Percentiles rank a stretch among this genome's conserved stretches.
Conservation (phyloP, 2,329 filamentous ascomycete species). For the Stagonosporopsis tanaceti region DNA sequence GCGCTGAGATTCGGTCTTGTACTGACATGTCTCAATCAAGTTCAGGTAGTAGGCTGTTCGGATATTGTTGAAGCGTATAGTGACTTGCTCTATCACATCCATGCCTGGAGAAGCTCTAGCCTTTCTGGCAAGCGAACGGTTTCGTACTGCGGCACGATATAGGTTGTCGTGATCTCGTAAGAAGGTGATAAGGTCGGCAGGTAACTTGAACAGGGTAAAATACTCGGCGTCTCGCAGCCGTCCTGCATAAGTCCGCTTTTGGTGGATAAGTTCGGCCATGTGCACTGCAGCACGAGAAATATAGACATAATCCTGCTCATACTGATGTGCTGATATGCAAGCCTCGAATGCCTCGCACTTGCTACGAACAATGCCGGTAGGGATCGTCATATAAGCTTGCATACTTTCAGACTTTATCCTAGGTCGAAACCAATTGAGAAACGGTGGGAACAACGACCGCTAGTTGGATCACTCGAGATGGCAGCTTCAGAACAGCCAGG, state of each 20-base stretch:
- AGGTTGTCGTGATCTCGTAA: conserved; percentile 16
- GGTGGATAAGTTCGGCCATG: background rate
- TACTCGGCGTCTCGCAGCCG: conserved; percentile 6
- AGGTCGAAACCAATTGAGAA: background rate
- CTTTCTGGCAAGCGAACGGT: background rate
- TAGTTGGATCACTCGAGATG: background rate
- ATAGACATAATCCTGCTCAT: background rate
- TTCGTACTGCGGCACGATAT: conserved; percentile 6
- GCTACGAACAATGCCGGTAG: background rate
- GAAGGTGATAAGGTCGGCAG: conserved; percentile 3
- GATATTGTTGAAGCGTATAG: conserved; percentile 3
- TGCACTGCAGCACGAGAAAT: conserved; percentile 2
- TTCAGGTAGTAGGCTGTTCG: conserved; percentile 8
- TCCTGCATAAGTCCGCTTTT: conserved; percentile 6
- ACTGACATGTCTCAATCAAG: conserved; percentile 1
- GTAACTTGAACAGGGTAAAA: conserved; percentile 3
- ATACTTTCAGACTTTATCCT: background rate
- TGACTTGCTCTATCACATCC: conserved; percentile 3
- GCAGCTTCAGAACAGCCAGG: background rate
- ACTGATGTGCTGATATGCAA: conserved; percentile 1
- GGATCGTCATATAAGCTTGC: background rate
- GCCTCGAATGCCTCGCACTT: background rate
- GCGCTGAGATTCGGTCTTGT: background rate
- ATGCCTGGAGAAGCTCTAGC: background rate
- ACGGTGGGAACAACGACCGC: background rate